Evolutionary conservation across 1,284 basidiomycete species (phyloP), one percentile per base, ranked within the genome.

Genomic region (Phellopilus nigrolimitatus): DNA sequence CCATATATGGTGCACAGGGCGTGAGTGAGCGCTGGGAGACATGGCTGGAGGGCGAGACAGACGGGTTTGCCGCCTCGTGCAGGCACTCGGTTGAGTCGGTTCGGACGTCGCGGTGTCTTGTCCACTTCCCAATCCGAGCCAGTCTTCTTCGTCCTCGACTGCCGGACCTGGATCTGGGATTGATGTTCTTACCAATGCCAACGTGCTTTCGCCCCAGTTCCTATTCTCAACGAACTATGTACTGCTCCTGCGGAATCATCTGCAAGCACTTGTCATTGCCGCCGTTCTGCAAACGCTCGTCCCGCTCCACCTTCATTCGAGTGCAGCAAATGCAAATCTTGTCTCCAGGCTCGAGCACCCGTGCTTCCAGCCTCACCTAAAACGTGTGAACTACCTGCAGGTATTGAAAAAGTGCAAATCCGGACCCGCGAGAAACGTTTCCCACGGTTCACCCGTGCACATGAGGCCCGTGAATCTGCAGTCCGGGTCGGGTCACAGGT

Each of bases 241-340:
- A 0, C 63, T 84, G 44, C 72, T 72, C 57, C 60, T 79, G 12
- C 86, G 89, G 62, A 87, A 89, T 60, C 74, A 75, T 56, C 62
- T 88, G 5, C 87, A 89, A 60, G 84, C 83, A 0, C 70, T 88
- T 19, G 71, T 84, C 21, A 82, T 88, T 47, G 70, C 77, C 24
- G 80, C 84, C 1, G 72, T 78, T 6, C 68, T 89, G 37, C 73
- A 75, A 27, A 70, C 75, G 6, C 73, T 88, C 31, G 70, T 76
- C 2, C 74, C 69, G 25, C 66, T 76, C 1, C 73, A 71, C 6
- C n/a, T 59, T 40, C 9, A 24, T 39, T 31, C 60, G 8, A 5
- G 4, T n/a, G 5, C n/a, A n/a, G n/a, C 34, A 36, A 36, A n/a
- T 36, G 13, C 6, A 5, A 43, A 48, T 10, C 33, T 42, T 13